Evolutionary conservation across 2,329 filamentous ascomycete species (phyloP), one percentile per base, ranked within the genome.

Genomic region (Aspergillus texensis): DNA sequence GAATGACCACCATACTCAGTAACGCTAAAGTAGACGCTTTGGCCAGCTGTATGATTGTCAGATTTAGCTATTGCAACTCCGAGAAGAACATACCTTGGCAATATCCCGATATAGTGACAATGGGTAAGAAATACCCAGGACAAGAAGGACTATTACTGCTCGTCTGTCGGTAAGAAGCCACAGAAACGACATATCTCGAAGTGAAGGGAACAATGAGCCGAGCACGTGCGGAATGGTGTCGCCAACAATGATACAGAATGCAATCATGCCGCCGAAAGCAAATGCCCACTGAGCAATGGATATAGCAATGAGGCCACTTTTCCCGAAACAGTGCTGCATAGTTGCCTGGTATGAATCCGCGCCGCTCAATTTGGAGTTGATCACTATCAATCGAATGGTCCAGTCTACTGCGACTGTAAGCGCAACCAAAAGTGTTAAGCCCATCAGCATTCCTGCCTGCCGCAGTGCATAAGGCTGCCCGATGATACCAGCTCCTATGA

Each of bases 181-280:
- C 21, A 98, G 78, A 26, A 97, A 91, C 0, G 92, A 88, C 75
- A 91, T 88, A 34, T 88, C 83, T 45, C 82, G 80, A 63, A 98
- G 76, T 3, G 86, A 87, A 0, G 95, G 94, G 82, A 94, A 97
- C 6, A 97, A 78, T 5, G 94, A 92, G 55, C 84, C 81, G 72
- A 98, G 78, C 55, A 99, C 95, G 76, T 94, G 92, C 4, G 95
- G 95, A 74, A 99, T 97, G 0, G 92, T 94, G 77, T 99, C 95
- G 64, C 95, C 95, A 11, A 99, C 91, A 73, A 99, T 97, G 72
- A 99, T 93, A 69, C 94, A 95, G 78, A 98, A 99, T 16, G 95
- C 95, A 61, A 99, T 88, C 95, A 99, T 99, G 68, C 95, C 95
- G 62, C 95, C 95, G 82, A 98, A 99, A 3, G 95, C 95, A 84